Evolutionary conservation across 2,329 filamentous ascomycete genomes (phyloP), one percentile per base, ranked within the genome.

Genomic region (Chalara sp.): DNA sequence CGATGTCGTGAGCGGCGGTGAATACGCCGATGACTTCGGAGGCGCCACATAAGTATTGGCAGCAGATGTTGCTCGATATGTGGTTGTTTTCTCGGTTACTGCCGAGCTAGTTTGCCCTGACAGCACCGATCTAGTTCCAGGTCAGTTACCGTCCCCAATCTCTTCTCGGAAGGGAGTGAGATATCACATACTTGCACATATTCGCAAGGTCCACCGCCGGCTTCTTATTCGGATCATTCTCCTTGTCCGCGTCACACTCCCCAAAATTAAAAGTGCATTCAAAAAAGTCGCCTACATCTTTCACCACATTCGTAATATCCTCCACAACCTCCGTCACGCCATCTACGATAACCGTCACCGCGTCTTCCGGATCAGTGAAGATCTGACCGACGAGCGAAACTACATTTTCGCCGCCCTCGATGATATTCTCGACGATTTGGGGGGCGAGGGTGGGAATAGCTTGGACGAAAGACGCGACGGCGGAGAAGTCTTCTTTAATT

Each of bases 381-480:
- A 49, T 29, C 11, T 49, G 31, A 21, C 40, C 47, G 32, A 49
- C 13, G 11, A 49, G 29, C 2, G 11, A 32, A 13, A 49, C 47
- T n/a, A 49, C 47, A 28, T 49, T 40, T 49, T 33, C 30, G 31
- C 39, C 31, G 28, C 32, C 47, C 4, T 41, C 8, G 7, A 49
- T 10, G n/a, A 49, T 49, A 13, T 44, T 12, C 6, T 49, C 30
- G 10, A 49, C 39, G 4, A 49, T 30, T 32, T 29, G 39, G 8
- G 47, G 47, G 3, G 47, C 47, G 4, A 49, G 47, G 10, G 47
- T 33, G 32, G 47, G 47, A n/a, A 49, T 39, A 1, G 47, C 12
- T 33, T 49, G 11, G 31, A 49, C 11, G 47, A 49, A 49, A 11
- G 28, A 30, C 5, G 39, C 43, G 4, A 48, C 30, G 29, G 28